Conservation (phyloP, 208 protist genomes). For the Blastocrithidia nonstop region DNA sequence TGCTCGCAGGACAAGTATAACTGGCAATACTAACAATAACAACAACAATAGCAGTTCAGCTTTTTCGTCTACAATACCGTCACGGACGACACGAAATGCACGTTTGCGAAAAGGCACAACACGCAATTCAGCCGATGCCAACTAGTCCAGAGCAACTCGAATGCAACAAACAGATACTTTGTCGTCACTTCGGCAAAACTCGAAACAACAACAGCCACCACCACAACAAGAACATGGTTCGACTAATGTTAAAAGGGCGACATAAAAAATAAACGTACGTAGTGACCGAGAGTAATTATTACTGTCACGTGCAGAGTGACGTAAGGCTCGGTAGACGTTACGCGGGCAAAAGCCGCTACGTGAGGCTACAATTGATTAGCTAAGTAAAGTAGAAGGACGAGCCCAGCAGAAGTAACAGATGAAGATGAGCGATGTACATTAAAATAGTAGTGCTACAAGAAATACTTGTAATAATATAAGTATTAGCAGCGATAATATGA, state of each 20-base stretch:
- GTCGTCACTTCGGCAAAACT: slow-evolving; percentile 6
- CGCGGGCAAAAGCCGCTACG: slow-evolving; percentile 13
- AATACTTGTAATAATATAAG: slow-evolving; percentile 4
- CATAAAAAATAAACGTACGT: too few relatives aligned
- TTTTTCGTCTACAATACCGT: too few relatives aligned
- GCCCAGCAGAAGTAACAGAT: slow-evolving; percentile 7
- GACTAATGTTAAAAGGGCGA: too few relatives aligned
- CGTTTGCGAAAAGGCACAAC: too few relatives aligned
- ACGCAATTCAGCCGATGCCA: too few relatives aligned
- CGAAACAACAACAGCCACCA: slow-evolving; percentile 9
- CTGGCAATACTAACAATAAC: background rate
- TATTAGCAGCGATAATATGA: slow-evolving; percentile 1
- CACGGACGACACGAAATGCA: too few relatives aligned
- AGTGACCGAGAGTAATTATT: slow-evolving; percentile 25
- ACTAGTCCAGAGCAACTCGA: too few relatives aligned
- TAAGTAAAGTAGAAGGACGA: slow-evolving; percentile 15
- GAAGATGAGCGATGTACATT: slow-evolving; percentile 1
- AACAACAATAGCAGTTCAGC: slow-evolving; percentile 11
- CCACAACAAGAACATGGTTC: too few relatives aligned
- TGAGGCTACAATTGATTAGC: slow-evolving; percentile 15
- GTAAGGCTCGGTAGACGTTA: slow-evolving; percentile 16
- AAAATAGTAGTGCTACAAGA: slow-evolving; percentile 6
- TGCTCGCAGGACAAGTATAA: background rate
- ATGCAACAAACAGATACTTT: too few relatives aligned
- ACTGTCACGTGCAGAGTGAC: slow-evolving; percentile 21